Conservation (phyloP, 2,329 filamentous ascomycete genomes). For the Eutypella sp. region DNA sequence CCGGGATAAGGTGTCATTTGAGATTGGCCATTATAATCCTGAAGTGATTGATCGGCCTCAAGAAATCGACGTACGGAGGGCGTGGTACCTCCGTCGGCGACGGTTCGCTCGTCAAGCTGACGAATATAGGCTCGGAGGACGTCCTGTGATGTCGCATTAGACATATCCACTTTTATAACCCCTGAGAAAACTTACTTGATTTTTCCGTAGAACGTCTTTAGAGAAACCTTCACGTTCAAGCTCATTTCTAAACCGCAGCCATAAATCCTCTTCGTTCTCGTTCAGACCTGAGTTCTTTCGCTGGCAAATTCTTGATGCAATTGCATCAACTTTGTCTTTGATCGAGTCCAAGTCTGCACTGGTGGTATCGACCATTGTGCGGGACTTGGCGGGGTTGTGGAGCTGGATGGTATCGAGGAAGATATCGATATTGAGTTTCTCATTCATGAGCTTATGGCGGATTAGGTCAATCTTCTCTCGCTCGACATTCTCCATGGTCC, state of each 20-base stretch:
- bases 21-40: conserved; percentile 28
- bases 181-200: conserved; percentile 45
- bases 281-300: conserved; percentile 33
- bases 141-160: conserved; percentile 37
- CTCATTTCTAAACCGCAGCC: conserved; percentile 55
- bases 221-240: conserved; percentile 56
- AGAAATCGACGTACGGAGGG: conserved; percentile 51
- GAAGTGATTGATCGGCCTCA: conserved; percentile 28
- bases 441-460: conserved; percentile 42
- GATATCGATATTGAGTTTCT: conserved; percentile 48
- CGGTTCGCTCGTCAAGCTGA: conserved; percentile 48
- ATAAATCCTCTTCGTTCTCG: conserved; percentile 48
- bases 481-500: conserved; percentile 31
- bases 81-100: conserved; percentile 36
- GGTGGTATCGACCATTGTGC: conserved; percentile 30
- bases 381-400: conserved; percentile 39
- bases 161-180: too few species aligned
- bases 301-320: conserved; percentile 47
- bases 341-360: conserved; percentile 46
- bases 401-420: conserved; percentile 56
- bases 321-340: conserved; percentile 55
- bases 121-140: conserved; percentile 57
- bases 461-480: conserved; percentile 37
- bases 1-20: conserved; percentile 22
- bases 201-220: conserved; percentile 45